Evolutionary conservation across 2,329 filamentous ascomycete species (phyloP).

Genomic region (Graphilbum ipis-grandicollis): DNA sequence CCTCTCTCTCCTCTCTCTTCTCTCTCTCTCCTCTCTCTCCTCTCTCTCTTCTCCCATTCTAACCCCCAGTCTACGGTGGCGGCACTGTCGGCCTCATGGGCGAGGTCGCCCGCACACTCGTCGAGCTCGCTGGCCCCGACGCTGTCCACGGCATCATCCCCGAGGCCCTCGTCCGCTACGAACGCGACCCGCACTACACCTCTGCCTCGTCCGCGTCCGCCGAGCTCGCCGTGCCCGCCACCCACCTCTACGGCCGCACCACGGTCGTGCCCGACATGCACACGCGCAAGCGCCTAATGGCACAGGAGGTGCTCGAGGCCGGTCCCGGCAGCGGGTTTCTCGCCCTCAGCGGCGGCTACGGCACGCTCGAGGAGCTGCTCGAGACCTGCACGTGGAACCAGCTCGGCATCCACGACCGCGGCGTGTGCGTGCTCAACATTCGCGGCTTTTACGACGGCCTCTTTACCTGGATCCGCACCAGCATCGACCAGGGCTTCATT

Average conservation of each 20-base stretch:
- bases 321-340: conserved; percentile 79
- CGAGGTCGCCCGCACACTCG: conserved; percentile 73
- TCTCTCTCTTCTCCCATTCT: background rate
- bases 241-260: conserved; percentile 57
- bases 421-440: conserved; percentile 71
- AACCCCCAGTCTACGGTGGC: conserved; percentile 63
- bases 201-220: conserved; percentile 12
- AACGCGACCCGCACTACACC: conserved; percentile 44
- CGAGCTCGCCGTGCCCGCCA: conserved; percentile 40
- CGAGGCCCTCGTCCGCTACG: conserved; percentile 61
- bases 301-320: conserved; percentile 64
- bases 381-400: conserved; percentile 92
- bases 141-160: conserved; percentile 91
- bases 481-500: conserved; percentile 65
- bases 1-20: background rate
- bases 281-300: conserved; percentile 88
- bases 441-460: conserved; percentile 87
- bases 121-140: conserved; percentile 61
- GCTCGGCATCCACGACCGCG: conserved; percentile 71
- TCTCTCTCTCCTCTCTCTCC: background rate
- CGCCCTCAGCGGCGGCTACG: conserved; percentile 75
- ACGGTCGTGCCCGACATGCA: conserved; percentile 94
- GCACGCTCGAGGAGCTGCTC: conserved; percentile 90
- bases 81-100: conserved; percentile 94
- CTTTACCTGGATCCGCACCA: conserved; percentile 61